Evolutionary conservation across 306 rosid genomes (phyloP), one percentile per base, ranked within the genome.

Genomic region (Herpetospermum pedunculosum): DNA sequence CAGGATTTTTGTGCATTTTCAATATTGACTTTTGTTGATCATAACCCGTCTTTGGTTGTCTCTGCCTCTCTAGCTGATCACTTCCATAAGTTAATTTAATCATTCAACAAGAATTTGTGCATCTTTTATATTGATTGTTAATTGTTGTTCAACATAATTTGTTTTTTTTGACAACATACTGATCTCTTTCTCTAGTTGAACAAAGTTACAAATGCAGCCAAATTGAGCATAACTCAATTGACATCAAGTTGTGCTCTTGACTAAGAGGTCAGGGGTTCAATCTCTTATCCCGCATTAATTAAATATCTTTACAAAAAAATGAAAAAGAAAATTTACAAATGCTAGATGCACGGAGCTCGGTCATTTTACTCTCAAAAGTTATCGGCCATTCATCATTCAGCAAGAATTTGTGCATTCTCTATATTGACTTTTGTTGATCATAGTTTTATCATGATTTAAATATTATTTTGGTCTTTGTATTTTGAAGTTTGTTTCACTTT

Each of bases 1-100:
- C n/a, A n/a, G n/a, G n/a, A n/a, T n/a, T n/a, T n/a, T n/a, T 53
- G 30, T 53, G 60, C 46, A 63, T 63, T 63, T 63, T 63, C 28
- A 7, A 28, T 58, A 29, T 19, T 19, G 6, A 8, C 64, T 57
- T 23, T 52, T 52, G 28, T 19, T 52, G 58, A 57, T 29, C 64
- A 25, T 57, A 28, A 3, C 63, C 0, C 26, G 28, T 50, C 57
- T 46, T 46, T 50, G 26, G 25, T 7, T 50, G 4, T 50, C 8
- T 5, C 5, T 46, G 4, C 19, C 11, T 50, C 18, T 23, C 8
- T 12, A 26, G 30, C 6, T 50, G 13, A n/a, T 19, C 25, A 21
- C 58, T 19, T 6, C 13, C 58, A 6, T 8, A 52, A n/a, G 58
- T 52, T n/a, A 7, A 52, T 8, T 1, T 2, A n/a, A n/a, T 52